Base-by-base conservation (phyloP, 192 early-diverging fungal species). In the Entrophospora sp. region DNA sequence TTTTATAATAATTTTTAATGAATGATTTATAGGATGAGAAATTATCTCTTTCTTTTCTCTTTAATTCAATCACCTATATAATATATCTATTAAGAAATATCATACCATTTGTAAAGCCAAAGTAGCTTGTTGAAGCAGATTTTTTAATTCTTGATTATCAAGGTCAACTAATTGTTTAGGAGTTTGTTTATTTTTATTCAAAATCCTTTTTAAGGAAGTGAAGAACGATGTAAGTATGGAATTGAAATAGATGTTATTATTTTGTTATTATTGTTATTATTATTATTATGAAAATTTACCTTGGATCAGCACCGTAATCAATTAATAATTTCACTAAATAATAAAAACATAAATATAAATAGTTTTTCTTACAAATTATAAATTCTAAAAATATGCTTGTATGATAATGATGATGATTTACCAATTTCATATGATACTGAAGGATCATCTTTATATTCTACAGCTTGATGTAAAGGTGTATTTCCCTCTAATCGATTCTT, bases 401-500 rank as follows among this genome's bases (percentile, higher is more conserved):
- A 5, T 3, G 5, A 51, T 8, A 34, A 59, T 36, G 9, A 59
- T 2, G 8, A 59, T 40, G 10, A 27, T 10, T 12, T 66, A 66
- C 64, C 83, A 56, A 88, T 86, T 12, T 76, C 77, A n/a, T 87
- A 69, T 13, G 81, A 81, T 14, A 68, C 65, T 13, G 81, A 77
- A 14, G 79, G 72, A 63, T 83, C 82, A 20, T 79, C 70, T 12
- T 69, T 66, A 61, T 82, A 82, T 37, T 66, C 71, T 31, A 87
- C 81, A 24, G 86, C 89, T 51, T 81, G 77, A 72, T 88, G 87
- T 13, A 90, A 75, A 22, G 89, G 84, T 5, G 89, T 90, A 44
- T 89, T 78, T 18, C 67, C 68, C 40, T 75, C 75, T 42, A 78
- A 55, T 12, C 60, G 61, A 68, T 90, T 83, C 49, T 79, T 62